Evolutionary conservation across 352 stramenopile genomes (phyloP).

Genomic region (Pythium coloratum): DNA sequence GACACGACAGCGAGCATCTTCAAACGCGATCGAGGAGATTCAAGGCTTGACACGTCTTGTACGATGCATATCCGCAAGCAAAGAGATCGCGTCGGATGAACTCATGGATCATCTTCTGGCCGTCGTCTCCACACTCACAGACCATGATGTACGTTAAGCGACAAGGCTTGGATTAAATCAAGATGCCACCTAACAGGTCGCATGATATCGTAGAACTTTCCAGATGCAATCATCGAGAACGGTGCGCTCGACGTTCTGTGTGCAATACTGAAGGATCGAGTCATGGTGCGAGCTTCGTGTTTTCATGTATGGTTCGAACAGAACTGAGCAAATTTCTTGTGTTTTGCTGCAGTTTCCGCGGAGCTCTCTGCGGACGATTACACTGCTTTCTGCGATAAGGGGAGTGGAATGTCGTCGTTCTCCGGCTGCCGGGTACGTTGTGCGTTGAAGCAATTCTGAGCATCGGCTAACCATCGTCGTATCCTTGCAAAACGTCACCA

Average conservation of each 20-base stretch:
- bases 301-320: background rate
- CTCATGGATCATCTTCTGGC: slow-evolving; percentile 16
- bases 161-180: background rate
- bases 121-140: background rate
- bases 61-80: too few relatives aligned
- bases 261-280: slow-evolving; percentile 5
- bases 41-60: background rate
- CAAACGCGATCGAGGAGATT: background rate
- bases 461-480: too few relatives aligned
- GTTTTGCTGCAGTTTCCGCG: slow-evolving; percentile 2
- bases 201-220: slow-evolving; percentile 7
- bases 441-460: background rate
- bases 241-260: background rate
- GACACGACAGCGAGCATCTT: background rate
- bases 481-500: too few relatives aligned
- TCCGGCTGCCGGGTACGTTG: background rate
- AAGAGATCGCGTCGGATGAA: slow-evolving; percentile 4
- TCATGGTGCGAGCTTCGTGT: background rate
- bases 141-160: slow-evolving; percentile 8
- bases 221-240: background rate
- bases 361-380: background rate
- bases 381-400: background rate
- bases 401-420: background rate
- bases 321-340: background rate
- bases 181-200: background rate